These are phyloP conservation scores for Fragilariopsis cylindrus DNA, from an alignment of 108 stramenopile genomes.

Conservation along the genomic window DNA sequence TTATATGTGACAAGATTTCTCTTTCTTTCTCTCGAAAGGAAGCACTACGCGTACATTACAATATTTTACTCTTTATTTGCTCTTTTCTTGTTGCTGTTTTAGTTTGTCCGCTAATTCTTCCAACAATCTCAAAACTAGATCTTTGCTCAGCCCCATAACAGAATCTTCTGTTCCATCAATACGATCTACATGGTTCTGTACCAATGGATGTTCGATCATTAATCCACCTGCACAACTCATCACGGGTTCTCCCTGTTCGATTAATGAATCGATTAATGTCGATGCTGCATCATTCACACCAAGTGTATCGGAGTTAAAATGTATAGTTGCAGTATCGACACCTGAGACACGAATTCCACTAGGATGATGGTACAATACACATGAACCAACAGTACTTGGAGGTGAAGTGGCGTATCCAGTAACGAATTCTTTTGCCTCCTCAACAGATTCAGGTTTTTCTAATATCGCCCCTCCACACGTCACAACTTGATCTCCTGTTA, in stretches of 20 bases:
- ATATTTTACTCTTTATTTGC: not conserved
- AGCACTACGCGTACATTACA: no score
- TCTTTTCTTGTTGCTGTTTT: not conserved
- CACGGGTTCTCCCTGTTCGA: constrained; percentile 63
- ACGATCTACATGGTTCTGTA: constrained; percentile 52
- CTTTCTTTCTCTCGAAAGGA: not conserved
- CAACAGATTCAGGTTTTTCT: constrained; percentile 73
- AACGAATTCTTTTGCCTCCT: constrained; percentile 72
- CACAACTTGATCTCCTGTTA: constrained; percentile 88
- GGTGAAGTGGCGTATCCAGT: constrained; percentile 50
- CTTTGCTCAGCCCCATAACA: constrained; percentile 85
- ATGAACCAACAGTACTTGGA: constrained; percentile 74
- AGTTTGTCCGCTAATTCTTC: constrained; percentile 49
- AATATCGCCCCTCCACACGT: constrained; percentile 64
- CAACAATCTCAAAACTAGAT: constrained; percentile 49
- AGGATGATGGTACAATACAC: constrained; percentile 71
- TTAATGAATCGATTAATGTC: constrained; percentile 60
- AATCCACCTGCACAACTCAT: constrained; percentile 81
- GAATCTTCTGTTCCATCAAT: constrained; percentile 88
- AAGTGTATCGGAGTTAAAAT: constrained; percentile 42
- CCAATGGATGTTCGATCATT: constrained; percentile 87
- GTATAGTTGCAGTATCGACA: constrained; percentile 76
- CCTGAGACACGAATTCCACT: constrained; percentile 67
- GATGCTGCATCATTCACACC: constrained; percentile 16
- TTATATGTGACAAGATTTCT: no score